Conservation (phyloP, 176 grass and related monocot species). For the Calamus simplicifolius region DNA sequence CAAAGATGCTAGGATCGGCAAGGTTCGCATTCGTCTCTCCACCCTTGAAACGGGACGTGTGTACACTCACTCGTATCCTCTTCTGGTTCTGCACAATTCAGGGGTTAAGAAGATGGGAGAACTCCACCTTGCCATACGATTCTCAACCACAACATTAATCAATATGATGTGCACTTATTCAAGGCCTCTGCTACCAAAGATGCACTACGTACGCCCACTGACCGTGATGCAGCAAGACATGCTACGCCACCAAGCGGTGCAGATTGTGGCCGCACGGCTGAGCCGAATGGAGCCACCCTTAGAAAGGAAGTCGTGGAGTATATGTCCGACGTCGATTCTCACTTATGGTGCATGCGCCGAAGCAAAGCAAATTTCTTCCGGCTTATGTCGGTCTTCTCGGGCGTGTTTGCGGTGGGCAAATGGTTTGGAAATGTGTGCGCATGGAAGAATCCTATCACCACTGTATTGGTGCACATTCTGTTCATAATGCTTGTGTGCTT, state of each 20-base stretch:
- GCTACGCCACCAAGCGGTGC: slow-evolving; percentile 77
- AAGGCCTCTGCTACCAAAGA: slow-evolving; percentile 81
- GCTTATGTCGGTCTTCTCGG: slow-evolving; percentile 88
- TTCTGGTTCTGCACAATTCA: slow-evolving; percentile 84
- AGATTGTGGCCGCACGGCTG: slow-evolving; percentile 80
- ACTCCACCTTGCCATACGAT: slow-evolving; percentile 82
- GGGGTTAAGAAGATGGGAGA: slow-evolving; percentile 99
- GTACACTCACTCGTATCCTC: slow-evolving; percentile 86
- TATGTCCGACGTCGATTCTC: slow-evolving; percentile 84
- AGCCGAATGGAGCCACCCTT: slow-evolving; percentile 89
- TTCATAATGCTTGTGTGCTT: slow-evolving; percentile 95
- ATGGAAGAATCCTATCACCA: slow-evolving; percentile 91
- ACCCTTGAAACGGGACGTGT: slow-evolving; percentile 93
- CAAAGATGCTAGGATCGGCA: slow-evolving; percentile 78
- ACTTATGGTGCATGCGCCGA: slow-evolving; percentile 93
- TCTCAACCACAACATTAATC: slow-evolving; percentile 72
- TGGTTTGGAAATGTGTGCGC: slow-evolving; percentile 85
- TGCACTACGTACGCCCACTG: slow-evolving; percentile 88
- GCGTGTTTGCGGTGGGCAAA: slow-evolving; percentile 61
- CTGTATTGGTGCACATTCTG: slow-evolving; percentile 82
- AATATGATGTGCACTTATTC: slow-evolving; percentile 86
- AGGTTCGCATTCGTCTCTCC: slow-evolving; percentile 91
- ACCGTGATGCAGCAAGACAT: slow-evolving; percentile 81
- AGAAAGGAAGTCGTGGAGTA: slow-evolving; percentile 97
- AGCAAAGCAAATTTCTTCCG: slow-evolving; percentile 97